phyloP scores from a whole-genome alignment of 2,329 filamentous ascomycete species.

The Sordariomycetes sp. region DNA sequence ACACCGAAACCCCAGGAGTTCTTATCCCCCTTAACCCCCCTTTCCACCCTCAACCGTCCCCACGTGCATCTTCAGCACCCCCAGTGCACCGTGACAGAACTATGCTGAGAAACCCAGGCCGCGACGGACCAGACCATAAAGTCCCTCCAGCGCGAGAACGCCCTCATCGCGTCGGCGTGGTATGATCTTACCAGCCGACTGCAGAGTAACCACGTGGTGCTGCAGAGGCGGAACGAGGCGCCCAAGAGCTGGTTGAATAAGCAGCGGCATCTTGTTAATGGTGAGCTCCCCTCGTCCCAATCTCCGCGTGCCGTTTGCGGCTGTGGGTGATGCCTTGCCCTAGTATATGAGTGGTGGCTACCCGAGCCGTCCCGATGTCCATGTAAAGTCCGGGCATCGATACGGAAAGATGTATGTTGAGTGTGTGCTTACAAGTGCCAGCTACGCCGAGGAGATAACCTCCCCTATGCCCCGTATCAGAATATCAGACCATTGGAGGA shows the following conservation, averaged over 20 bases:
- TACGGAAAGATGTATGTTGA: too few species aligned
- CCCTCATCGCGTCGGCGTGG: conserved; percentile 72
- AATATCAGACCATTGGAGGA: too few species aligned
- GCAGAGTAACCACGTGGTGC: conserved; percentile 70
- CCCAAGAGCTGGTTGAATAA: conserved; percentile 77
- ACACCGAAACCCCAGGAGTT: too few species aligned
- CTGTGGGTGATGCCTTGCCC: not conserved
- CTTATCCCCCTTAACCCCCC: too few species aligned
- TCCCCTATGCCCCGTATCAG: too few species aligned
- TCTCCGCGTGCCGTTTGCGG: not conserved
- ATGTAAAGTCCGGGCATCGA: too few species aligned
- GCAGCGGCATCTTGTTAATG: conserved; percentile 59
- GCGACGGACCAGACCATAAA: conserved; percentile 43
- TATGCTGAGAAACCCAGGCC: conserved; percentile 19
- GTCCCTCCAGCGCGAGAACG: conserved; percentile 65
- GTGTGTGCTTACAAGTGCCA: not conserved
- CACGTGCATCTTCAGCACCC: too few species aligned
- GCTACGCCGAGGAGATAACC: not conserved
- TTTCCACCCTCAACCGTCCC: too few species aligned
- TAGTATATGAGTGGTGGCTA: too few species aligned
- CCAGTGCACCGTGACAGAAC: too few species aligned
- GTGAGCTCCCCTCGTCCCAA: not conserved
- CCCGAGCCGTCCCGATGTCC: too few species aligned
- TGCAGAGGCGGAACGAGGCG: conserved; percentile 61
- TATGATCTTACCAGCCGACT: conserved; percentile 68